phyloP scores from a whole-genome alignment of 2,329 filamentous ascomycete species.

The Alternaria infectoria region DNA sequence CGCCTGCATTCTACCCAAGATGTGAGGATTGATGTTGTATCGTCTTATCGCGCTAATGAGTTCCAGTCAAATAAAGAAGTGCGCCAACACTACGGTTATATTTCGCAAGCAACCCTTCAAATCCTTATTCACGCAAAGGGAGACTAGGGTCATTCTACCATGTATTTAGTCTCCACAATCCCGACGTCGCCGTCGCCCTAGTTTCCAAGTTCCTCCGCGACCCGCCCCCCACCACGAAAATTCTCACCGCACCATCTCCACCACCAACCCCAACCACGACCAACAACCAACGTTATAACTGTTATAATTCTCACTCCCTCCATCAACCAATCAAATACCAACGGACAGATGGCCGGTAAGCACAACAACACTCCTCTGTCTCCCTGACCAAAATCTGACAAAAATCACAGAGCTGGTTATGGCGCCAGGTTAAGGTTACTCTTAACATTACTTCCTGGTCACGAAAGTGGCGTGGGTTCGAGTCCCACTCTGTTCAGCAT shows the following conservation, averaged over 20 bases:
- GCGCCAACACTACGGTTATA: neutral
- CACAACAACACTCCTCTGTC: neutral
- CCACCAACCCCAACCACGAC: fast-evolving
- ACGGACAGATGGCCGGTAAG: constrained; percentile 1
- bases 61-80: neutral
- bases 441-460: constrained; percentile 36
- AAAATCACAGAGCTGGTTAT: constrained; percentile 5
- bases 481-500: constrained; percentile 49
- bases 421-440: constrained; percentile 15
- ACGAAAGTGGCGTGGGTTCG: constrained; percentile 49
- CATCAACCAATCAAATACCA: neutral
- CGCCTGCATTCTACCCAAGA: neutral
- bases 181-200: neutral
- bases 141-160: fast-evolving
- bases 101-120: neutral
- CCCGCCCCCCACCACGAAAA: neutral
- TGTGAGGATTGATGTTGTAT: neutral
- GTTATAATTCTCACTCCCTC: fast-evolving
- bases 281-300: fast-evolving
- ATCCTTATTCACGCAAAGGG: neutral
- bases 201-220: neutral
- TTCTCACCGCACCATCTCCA: neutral
- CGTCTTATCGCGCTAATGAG: fast-evolving
- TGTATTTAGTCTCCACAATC: neutral
- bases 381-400: neutral